Evolutionary conservation across 2,329 filamentous ascomycete species (phyloP).

Genomic region (Claviceps sp.): DNA sequence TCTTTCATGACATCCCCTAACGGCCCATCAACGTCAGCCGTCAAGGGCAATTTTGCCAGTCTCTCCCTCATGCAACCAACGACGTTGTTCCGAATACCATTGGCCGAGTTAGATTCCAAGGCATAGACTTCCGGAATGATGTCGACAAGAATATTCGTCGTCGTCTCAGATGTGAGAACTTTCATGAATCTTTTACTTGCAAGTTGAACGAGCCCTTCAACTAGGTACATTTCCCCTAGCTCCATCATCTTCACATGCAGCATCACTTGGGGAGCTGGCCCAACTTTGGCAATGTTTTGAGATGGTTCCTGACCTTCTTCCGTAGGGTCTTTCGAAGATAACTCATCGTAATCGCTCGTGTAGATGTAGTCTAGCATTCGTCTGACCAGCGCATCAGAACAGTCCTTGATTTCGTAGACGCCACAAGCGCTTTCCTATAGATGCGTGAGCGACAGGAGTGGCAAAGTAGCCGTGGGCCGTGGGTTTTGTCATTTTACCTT

Average conservation of each 20-base stretch:
- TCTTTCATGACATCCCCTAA: not conserved
- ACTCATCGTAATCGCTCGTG: not conserved
- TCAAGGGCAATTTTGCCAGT: not conserved
- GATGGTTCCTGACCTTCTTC: too few relatives aligned
- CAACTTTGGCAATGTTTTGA: not conserved
- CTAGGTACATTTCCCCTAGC: not conserved
- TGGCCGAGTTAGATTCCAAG: not conserved
- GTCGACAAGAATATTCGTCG: not conserved
- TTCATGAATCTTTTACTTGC: not conserved
- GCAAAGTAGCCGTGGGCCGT: not conserved
- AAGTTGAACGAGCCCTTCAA: not conserved
- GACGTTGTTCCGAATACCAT: not conserved
- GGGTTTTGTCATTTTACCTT: not conserved
- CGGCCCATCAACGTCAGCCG: not conserved
- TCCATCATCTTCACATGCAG: not conserved
- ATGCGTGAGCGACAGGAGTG: not conserved
- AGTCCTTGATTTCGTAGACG: not conserved
- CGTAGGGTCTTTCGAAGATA: too few relatives aligned
- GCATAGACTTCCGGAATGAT: not conserved
- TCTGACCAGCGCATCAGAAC: not conserved
- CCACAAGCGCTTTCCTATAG: not conserved
- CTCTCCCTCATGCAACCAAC: not conserved
- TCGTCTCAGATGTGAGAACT: not conserved
- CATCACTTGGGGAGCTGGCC: not conserved
- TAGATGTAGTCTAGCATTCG: not conserved